Conservation (phyloP, 768 basidiomycete species). For the Pisolithus tinctorius region DNA sequence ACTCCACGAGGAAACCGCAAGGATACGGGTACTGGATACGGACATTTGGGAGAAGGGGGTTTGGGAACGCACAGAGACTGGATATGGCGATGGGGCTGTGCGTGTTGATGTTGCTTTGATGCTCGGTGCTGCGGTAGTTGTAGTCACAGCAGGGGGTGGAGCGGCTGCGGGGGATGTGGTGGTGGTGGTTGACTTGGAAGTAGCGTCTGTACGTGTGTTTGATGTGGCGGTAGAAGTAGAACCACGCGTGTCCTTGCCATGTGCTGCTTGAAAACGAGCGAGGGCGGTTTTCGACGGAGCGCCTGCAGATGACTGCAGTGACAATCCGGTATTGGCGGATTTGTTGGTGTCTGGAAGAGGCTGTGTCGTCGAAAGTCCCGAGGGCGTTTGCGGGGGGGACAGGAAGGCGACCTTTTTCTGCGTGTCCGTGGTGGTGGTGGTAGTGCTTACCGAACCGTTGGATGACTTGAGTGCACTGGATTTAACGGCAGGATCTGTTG, state of each 20-base stretch:
- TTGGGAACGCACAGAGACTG: slow-evolving; percentile 66
- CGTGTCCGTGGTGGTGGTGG: slow-evolving; percentile 35
- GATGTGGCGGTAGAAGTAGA: slow-evolving; percentile 59
- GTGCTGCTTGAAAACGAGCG: slow-evolving; percentile 69
- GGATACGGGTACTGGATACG: slow-evolving; percentile 61
- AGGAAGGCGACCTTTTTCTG: slow-evolving; percentile 87
- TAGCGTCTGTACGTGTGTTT: slow-evolving; percentile 56
- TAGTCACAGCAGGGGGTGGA: slow-evolving; percentile 43
- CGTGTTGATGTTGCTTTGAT: slow-evolving; percentile 55
- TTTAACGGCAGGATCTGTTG: slow-evolving; percentile 20
- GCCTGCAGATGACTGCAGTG: slow-evolving; percentile 21
- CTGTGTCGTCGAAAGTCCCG: slow-evolving; percentile 42
- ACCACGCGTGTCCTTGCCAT: slow-evolving; percentile 61
- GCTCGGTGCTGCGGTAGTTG: slow-evolving; percentile 48
- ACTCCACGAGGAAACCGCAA: slow-evolving; percentile 83
- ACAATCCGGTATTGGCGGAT: slow-evolving; percentile 27
- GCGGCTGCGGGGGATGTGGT: slow-evolving; percentile 45
- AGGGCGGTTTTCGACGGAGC: slow-evolving; percentile 55
- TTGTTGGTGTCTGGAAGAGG: slow-evolving; percentile 40
- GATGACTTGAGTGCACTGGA: slow-evolving; percentile 32
- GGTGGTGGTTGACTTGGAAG: slow-evolving; percentile 38
- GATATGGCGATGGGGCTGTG: slow-evolving; percentile 56
- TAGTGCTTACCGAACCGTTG: slow-evolving; percentile 27
- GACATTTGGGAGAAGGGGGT: slow-evolving; percentile 83
- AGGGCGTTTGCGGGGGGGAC: slow-evolving; percentile 70